phyloP scores from a whole-genome alignment of 2,329 filamentous ascomycete species.

The Trichophyton verrucosum region DNA sequence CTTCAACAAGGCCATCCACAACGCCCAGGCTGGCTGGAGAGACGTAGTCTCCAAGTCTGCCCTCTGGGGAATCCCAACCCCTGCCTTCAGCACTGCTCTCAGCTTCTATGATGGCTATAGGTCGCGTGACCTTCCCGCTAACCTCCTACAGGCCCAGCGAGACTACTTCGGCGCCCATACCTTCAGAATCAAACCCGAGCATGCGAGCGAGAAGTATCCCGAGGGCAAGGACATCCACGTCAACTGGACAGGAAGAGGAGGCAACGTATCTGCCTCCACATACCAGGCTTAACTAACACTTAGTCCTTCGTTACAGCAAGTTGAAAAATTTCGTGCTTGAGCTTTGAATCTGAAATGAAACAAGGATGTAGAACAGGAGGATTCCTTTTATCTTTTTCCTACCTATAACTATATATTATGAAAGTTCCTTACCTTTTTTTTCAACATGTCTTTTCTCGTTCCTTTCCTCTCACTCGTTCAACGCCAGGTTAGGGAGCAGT shows the following conservation, averaged over 20 bases:
- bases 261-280: slow-evolving; percentile 91
- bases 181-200: slow-evolving; percentile 75
- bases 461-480: neutral
- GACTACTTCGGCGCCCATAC: slow-evolving; percentile 98
- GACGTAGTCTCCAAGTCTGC: slow-evolving; percentile 84
- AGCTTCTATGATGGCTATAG: slow-evolving; percentile 99
- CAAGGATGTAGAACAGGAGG: neutral
- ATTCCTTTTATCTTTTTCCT: no score
- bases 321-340: no score
- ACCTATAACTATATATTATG: no score
- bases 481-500: neutral
- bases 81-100: slow-evolving; percentile 90
- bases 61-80: slow-evolving; percentile 87
- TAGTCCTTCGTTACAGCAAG: no score
- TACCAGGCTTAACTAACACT: slow-evolving; percentile 68
- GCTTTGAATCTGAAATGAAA: neutral
- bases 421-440: neutral
- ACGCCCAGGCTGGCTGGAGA: slow-evolving; percentile 85
- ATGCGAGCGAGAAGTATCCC: slow-evolving; percentile 65
- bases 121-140: slow-evolving; percentile 92
- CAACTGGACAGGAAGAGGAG: slow-evolving; percentile 98
- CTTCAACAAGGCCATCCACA: slow-evolving; percentile 99
- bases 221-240: slow-evolving; percentile 86
- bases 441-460: neutral
- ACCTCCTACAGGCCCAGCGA: slow-evolving; percentile 95